These are phyloP conservation scores for Fusarium haematococcum DNA, from an alignment of 2,329 filamentous ascomycete genomes.

Conservation along the genomic window DNA sequence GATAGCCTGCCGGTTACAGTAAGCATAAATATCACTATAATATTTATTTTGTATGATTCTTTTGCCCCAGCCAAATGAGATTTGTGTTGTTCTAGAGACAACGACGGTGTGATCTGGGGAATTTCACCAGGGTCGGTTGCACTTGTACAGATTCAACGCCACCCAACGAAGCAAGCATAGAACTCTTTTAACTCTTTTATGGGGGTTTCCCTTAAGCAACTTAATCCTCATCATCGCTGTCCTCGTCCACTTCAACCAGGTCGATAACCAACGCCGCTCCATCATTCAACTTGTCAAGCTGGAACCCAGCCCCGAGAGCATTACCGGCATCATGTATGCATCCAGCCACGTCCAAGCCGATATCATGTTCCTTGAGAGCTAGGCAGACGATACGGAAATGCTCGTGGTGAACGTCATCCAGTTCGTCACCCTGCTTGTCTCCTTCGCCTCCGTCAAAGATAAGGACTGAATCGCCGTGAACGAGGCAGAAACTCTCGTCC, in stretches of 20 bases:
- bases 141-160: too few species aligned
- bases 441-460: slow-evolving; percentile 5
- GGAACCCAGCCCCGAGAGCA: slow-evolving; percentile 1
- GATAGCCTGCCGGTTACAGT: neutral
- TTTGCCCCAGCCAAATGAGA: neutral
- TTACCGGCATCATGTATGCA: neutral
- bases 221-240: neutral
- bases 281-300: slow-evolving; percentile 10
- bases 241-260: neutral
- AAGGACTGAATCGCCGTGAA: neutral
- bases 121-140: too few species aligned
- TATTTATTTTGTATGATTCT: neutral
- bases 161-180: too few species aligned
- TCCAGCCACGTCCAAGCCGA: slow-evolving; percentile 9
- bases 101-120: too few species aligned
- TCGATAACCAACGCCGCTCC: slow-evolving; percentile 7
- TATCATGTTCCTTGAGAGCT: slow-evolving; percentile 4
- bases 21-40: neutral
- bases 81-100: too few species aligned
- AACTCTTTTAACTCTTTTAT: neutral
- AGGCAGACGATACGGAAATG: slow-evolving; percentile 14
- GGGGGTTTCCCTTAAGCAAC: neutral
- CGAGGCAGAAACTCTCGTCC: slow-evolving; percentile 6
- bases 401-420: slow-evolving; percentile 13
- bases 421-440: neutral